A percentile compares a stretch with the other conserved stretches of the same genome.
Conservation (phyloP, 2,329 filamentous ascomycete genomes). For the Pyricularia pennisetigena region DNA sequence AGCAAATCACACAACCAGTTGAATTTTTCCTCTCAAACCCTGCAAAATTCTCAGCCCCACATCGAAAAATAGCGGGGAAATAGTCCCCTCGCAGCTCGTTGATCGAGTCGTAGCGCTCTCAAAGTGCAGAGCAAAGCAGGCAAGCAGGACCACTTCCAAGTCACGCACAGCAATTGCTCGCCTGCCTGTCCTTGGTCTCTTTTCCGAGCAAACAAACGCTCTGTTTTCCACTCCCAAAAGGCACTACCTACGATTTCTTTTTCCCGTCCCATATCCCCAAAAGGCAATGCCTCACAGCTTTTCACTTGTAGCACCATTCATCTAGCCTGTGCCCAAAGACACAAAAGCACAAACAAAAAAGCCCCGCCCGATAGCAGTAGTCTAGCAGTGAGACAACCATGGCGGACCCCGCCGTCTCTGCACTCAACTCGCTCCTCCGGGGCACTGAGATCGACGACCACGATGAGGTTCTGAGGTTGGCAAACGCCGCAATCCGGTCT, state of each 20-base stretch:
- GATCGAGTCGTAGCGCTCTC: background rate
- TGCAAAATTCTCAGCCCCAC: constrained; percentile 5
- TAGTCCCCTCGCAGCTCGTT: background rate
- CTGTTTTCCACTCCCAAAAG: background rate
- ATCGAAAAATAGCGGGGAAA: constrained; percentile 1
- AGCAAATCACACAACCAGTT: constrained; percentile 4
- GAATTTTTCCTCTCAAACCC: constrained; percentile 1
- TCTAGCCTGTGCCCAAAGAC: background rate
- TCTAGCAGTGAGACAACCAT: constrained; percentile 7
- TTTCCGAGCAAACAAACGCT: background rate
- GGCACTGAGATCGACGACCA: constrained; percentile 56
- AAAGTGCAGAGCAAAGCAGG: background rate
- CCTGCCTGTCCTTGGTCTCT: background rate
- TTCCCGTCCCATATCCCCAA: background rate
- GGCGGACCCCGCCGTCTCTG: constrained; percentile 35
- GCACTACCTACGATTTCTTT: background rate
- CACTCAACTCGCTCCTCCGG: constrained; percentile 44
- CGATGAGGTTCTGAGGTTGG: constrained; percentile 58
- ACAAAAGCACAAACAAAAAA: constrained; percentile 3
- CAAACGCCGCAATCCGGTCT: constrained; percentile 52
- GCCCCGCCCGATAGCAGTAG: constrained; percentile 5
- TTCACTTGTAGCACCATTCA: background rate
- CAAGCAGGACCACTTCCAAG: background rate
- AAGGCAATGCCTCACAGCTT: background rate
- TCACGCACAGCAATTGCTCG: background rate